Evolutionary conservation across 805 yeast species (phyloP).

Genomic region (Barnettozyma vustinii): DNA sequence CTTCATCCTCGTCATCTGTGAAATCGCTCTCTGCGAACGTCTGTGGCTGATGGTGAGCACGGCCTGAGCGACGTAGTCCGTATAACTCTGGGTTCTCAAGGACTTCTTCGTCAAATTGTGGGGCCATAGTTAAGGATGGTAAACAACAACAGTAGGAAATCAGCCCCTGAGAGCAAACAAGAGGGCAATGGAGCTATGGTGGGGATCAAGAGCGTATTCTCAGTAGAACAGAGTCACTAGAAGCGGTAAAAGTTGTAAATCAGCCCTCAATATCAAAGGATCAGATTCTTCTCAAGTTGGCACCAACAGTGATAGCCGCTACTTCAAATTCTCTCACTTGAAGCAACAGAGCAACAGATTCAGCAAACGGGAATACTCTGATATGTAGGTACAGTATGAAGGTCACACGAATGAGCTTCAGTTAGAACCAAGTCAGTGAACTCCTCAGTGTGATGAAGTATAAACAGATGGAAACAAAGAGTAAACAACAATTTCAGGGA

Average conservation of each 20-base stretch:
- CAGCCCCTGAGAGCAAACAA: background rate
- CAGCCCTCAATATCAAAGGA: background rate
- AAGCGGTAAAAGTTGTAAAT: background rate
- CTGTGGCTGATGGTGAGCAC: slow-evolving; percentile 19
- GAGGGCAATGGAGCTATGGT: background rate
- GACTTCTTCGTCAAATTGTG: slow-evolving; percentile 45
- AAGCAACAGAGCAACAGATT: background rate
- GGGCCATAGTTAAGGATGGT: slow-evolving; percentile 7
- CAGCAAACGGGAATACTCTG: background rate
- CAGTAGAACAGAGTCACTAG: background rate
- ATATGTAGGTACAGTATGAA: background rate
- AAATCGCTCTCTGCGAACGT: slow-evolving; percentile 15
- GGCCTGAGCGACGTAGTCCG: slow-evolving; percentile 71
- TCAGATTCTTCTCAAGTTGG: background rate
- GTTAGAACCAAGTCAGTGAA: background rate
- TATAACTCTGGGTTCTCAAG: slow-evolving; percentile 74
- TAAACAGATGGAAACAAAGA: background rate
- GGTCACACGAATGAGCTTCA: background rate
- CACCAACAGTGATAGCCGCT: background rate
- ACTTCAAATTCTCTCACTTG: background rate
- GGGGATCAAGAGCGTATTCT: background rate
- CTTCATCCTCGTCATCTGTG: slow-evolving; percentile 25
- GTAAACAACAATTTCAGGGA: background rate
- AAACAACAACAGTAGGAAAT: background rate
- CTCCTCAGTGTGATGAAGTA: background rate